Base-by-base conservation (phyloP, 2,329 filamentous ascomycete species). In the Aspergillus caelatus region DNA sequence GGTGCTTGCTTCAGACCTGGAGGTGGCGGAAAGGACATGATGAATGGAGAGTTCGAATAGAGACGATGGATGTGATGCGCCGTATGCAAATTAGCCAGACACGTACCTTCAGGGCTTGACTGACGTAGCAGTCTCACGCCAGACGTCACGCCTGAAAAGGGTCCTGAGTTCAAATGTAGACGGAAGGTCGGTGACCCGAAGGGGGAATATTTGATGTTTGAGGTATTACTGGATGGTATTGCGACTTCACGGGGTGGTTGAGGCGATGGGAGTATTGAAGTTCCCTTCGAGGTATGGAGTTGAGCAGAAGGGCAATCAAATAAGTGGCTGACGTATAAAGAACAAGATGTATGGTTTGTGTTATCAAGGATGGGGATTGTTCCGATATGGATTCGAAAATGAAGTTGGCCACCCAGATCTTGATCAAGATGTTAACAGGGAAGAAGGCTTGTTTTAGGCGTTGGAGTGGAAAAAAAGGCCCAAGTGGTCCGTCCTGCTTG, bases 21-120 rank as follows among this genome's bases (percentile, higher is more conserved):
- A 90, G 91, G 90, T 77, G 89, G 90, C 81, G 91, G 90, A 86
- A 92, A 92, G 81, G 91, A 90, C 92, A 94, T 94, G 82, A 83
- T 84, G 82, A 83, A 82, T 73, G 78, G 77, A 70, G 72, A 64
- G 75, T 72, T 75, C 79, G 74, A 74, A 72, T 65, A 72, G 63
- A 70, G 61, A 62, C 64, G 71, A 66, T 71, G 64, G 66, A 70
- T 71, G 65, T 68, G 69, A 71, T 69, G 70, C 70, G 70, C 71
- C 72, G 70, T 69, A 59, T 74, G 68, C 63, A 67, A 67, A 70
- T 70, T 70, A 72, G 69, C 72, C 68, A 70, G 71, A 74, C 73
- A 80, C 78, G 78, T 80, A 80, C 78, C 78, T 79, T 78, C 75
- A 77, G 73, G 75, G 71, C 71, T 69, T 72, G 71, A 73, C 71